A percentile compares a stretch with the other conserved stretches of the same genome.
phyloP scores from a whole-genome alignment of 1,139 yeast genomes.

The Taphrina wiesneri region DNA sequence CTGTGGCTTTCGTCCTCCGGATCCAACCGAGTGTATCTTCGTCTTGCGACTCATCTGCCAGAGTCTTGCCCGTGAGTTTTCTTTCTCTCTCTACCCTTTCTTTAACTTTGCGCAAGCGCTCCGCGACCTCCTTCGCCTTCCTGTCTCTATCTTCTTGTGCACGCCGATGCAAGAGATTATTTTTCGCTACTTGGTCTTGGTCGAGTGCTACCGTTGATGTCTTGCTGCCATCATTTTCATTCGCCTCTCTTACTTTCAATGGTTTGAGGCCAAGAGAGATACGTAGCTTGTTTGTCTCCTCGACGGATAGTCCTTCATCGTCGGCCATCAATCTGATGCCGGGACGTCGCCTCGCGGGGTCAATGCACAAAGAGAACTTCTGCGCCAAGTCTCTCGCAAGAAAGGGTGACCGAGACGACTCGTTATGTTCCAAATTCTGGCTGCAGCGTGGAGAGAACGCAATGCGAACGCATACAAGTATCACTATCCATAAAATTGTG shows the following conservation, averaged over 20 bases:
- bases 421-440: too few relatives aligned
- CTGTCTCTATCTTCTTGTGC: conserved; percentile 40
- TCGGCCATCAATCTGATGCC: conserved; percentile 6
- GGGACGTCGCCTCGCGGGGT: too few relatives aligned
- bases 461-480: too few relatives aligned
- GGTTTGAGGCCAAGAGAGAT: conserved; percentile 46
- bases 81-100: conserved; percentile 42
- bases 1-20: conserved; percentile 38
- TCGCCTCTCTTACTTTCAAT: conserved; percentile 42
- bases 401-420: too few relatives aligned
- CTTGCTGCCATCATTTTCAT: conserved; percentile 1
- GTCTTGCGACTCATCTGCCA: conserved; percentile 43
- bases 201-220: conserved; percentile 37
- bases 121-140: conserved; percentile 30
- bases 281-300: conserved; percentile 44
- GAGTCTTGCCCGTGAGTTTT: conserved; percentile 42
- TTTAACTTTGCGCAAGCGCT: conserved; percentile 36
- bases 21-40: conserved; percentile 41
- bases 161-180: conserved; percentile 44
- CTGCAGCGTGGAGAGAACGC: too few relatives aligned
- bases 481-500: too few relatives aligned
- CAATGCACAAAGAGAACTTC: too few relatives aligned
- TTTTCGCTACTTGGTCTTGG: conserved; percentile 44
- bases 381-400: too few relatives aligned
- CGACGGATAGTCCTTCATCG: conserved; percentile 41